Evolutionary conservation across 495 filamentous ascomycete genomes (phyloP), one percentile per base, ranked within the genome.

Genomic region (Eremomyces bilateralis): DNA sequence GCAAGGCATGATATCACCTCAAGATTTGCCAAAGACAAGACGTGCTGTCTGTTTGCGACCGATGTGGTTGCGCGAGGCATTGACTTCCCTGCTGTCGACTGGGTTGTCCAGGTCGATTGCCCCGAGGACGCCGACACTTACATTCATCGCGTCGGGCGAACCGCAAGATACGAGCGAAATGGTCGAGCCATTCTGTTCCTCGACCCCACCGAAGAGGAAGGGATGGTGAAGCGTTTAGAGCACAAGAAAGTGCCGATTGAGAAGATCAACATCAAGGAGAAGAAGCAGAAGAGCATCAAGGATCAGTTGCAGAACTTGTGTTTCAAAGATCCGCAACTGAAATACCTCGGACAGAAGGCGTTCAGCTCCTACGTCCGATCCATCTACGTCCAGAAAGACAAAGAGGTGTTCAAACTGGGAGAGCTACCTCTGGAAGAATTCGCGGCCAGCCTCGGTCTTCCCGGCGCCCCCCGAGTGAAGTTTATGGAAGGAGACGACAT

Each of bases 91-190:
- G 80, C 83, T 10, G 84, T 97, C 1, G 88, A 95, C 51, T 97
- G 88, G 83, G 88, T 97, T 6, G 73, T 95, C 30, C 88, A 97
- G 48, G 54, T 81, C 19, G 88, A 97, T 51, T 91, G 81, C 40
- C 88, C 88, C 0, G 88, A 97, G 54, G 88, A 97, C 53, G 77
- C 76, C 1, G 88, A 93, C 41, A 95, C 88, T 0, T 97, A 97
- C 42, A 97, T 97, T 42, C 88, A 97, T 52, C 73, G 88, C 34
- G 90, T 94, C 10, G 88, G 88, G 12, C 71, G 88, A 12, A 99
- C 88, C 17, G 88, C 88, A 1, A 69, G 88, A n/a, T 93, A 82
- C 51, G 79, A 94, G 41, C 76, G 74, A 38, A 65, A 76, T 25
- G 88, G 88, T 4, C 69, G 74, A 21, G 85, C 88, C 0, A 80